A percentile compares a stretch with the other conserved stretches of the same genome.
phyloP scores from a whole-genome alignment of 768 basidiomycete genomes.

The Naganishia friedmannii region DNA sequence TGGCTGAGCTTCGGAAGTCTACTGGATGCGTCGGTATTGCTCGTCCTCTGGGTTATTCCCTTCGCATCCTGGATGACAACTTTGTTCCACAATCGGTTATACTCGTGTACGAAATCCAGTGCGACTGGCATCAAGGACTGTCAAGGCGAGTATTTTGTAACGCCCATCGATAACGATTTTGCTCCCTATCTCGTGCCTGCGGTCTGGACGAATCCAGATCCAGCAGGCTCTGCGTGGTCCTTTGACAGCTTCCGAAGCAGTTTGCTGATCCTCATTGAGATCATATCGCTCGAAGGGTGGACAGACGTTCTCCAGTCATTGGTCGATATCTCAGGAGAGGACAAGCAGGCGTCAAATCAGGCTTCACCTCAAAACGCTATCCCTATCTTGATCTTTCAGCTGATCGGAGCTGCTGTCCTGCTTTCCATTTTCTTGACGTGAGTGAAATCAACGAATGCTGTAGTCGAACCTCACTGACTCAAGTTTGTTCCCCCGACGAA shows the following conservation, averaged over 20 bases:
- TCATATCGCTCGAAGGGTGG: slow-evolving; percentile 95
- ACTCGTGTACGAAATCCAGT: slow-evolving; percentile 71
- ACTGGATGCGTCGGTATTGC: slow-evolving; percentile 81
- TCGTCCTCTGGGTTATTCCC: slow-evolving; percentile 62
- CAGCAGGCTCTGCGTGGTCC: slow-evolving; percentile 68
- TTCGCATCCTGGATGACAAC: slow-evolving; percentile 61
- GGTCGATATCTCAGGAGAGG: slow-evolving; percentile 69
- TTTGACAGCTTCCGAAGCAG: slow-evolving; percentile 83
- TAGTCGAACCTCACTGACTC: neutral
- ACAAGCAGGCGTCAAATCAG: slow-evolving; percentile 69
- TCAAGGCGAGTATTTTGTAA: slow-evolving; percentile 65
- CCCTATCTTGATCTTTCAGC: slow-evolving; percentile 66
- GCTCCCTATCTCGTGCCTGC: slow-evolving; percentile 69
- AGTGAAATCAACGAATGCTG: slow-evolving; percentile 34
- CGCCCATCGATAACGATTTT: slow-evolving; percentile 60
- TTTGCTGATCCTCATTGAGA: slow-evolving; percentile 89
- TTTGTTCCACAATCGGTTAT: slow-evolving; percentile 82
- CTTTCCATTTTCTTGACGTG: slow-evolving; percentile 87
- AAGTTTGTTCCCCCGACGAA: neutral
- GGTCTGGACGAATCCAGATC: slow-evolving; percentile 80
- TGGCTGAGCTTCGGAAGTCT: slow-evolving; percentile 81
- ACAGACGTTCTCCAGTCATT: slow-evolving; percentile 83
- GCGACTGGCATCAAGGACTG: slow-evolving; percentile 65
- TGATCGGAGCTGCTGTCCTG: slow-evolving; percentile 21
- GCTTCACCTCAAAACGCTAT: slow-evolving; percentile 77